Percentiles rank a stretch among this genome's conserved stretches.
phyloP scores from a whole-genome alignment of 495 filamentous ascomycete species.

The Pyronema domesticum region DNA sequence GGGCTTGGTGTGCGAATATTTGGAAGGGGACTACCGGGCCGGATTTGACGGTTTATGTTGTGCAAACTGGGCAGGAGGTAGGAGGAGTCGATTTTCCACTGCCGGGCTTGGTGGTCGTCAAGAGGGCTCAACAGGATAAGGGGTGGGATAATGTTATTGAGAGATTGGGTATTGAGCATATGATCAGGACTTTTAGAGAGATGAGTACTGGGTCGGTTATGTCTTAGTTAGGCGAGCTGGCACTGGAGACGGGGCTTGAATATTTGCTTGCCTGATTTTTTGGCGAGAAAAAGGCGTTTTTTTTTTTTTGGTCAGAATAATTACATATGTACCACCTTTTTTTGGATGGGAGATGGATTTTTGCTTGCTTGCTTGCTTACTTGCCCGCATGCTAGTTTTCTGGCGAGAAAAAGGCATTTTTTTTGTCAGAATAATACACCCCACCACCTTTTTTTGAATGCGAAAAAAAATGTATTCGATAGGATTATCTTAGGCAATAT shows the following conservation, averaged over 20 bases:
- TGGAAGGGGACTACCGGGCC: constrained; percentile 79
- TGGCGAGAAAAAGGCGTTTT: no score
- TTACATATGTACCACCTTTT: background rate
- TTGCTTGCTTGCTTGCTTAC: no score
- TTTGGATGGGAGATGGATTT: background rate
- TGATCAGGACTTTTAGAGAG: constrained; percentile 35
- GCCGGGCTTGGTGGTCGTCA: constrained; percentile 18
- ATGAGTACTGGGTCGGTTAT: constrained; percentile 10
- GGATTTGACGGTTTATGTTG: constrained; percentile 65
- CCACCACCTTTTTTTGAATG: no score
- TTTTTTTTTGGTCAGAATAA: background rate
- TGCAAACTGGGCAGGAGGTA: constrained; percentile 16
- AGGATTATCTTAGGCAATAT: no score
- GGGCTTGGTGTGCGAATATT: constrained; percentile 94
- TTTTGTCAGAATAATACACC: no score
- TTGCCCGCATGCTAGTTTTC: no score
- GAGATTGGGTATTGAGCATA: constrained; percentile 64
- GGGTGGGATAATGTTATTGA: constrained; percentile 47
- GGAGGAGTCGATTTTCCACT: constrained; percentile 13
- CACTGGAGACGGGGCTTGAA: no score
- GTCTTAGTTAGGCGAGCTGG: no score
- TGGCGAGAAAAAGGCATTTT: no score
- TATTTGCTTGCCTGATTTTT: no score
- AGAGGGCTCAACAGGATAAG: constrained; percentile 24
- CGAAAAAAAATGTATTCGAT: no score